Evolutionary conservation across 164 flowering plant species (phyloP), one percentile per base, ranked within the genome.

Genomic region (Aristolochia contorta): DNA sequence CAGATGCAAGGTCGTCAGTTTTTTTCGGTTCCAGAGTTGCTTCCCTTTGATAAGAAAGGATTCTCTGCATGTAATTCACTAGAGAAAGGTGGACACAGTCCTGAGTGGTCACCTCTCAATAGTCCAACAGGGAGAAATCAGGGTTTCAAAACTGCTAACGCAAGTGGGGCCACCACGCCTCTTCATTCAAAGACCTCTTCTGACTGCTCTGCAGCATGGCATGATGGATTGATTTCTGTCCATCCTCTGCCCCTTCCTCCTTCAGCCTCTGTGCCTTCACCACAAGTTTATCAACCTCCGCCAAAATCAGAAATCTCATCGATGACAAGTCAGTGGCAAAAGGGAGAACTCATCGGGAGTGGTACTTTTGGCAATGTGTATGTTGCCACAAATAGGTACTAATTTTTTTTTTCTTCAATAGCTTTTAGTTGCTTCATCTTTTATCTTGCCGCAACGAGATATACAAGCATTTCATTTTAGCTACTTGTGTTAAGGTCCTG

Each of bases 311-410:
- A 84, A 58, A 13, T 67, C 12, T 55, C 66, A 64, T 74, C 82
- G n/a, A 67, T 74, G 68, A 73, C 71, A 21, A 57, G 69, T 55
- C 82, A 79, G 54, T 92, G 98, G 98, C 80, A 81, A 54, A 92
- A 92, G 62, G 96, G 95, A 61, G 87, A 86, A 82, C 93, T 83
- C 51, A 89, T 92, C 77, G 98, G 98, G 6, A 84, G 93, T 57
- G 98, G 98, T 47, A 89, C 98, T 19, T 92, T 87, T 79, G 98
- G 98, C 67, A 83, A 85, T 71, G 98, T 89, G 63, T 92, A 82
- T 77, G 84, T 77, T 61, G 96, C 87, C 58, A 83, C 82, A 62
- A 85, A 92, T 62, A 60, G 85, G 98, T 89, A 75, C 27, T 60
- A 47, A 27, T 32, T 46, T 16, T 61, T 46, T 20, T 49, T 10